Conservation (phyloP, 768 basidiomycete species). For the Serendipita sp. region DNA sequence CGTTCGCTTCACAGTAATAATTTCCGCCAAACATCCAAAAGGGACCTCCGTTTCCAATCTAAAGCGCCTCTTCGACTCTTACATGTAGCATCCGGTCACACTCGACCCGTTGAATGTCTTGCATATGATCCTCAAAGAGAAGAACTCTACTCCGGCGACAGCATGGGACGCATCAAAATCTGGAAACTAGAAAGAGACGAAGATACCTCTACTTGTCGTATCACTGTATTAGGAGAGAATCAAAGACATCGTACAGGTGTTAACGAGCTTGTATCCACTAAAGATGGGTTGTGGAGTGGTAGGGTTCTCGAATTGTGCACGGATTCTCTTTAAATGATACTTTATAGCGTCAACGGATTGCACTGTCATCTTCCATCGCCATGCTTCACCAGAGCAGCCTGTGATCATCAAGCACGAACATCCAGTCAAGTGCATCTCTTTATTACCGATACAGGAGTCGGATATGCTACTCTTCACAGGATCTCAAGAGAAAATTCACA, state of each 20-base stretch:
- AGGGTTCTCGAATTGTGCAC: conserved; percentile 10
- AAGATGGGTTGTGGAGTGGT: conserved; percentile 88
- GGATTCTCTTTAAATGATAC: too few relatives aligned
- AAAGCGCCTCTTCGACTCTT: conserved; percentile 30
- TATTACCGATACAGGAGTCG: conserved; percentile 46
- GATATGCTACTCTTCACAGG: conserved; percentile 65
- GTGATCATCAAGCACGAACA: conserved; percentile 32
- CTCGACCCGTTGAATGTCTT: conserved; percentile 71
- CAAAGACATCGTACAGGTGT: conserved; percentile 64
- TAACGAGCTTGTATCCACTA: conserved; percentile 49
- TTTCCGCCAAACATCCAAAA: conserved; percentile 17
- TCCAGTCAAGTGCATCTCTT: conserved; percentile 61
- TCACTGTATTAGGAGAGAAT: conserved; percentile 37
- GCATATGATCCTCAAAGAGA: conserved; percentile 33
- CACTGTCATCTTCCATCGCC: conserved; percentile 47
- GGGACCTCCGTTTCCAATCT: conserved; percentile 29
- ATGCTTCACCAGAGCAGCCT: conserved; percentile 19
- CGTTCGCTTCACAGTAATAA: background rate
- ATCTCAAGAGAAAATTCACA: conserved; percentile 64
- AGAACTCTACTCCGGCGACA: conserved; percentile 71
- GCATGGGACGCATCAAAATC: conserved; percentile 74
- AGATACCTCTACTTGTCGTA: conserved; percentile 33
- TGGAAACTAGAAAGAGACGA: conserved; percentile 51
- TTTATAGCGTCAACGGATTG: conserved; percentile 74
- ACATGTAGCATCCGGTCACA: conserved; percentile 69